Conservation (phyloP, 441 rosid species). For the Croton laevigatus region DNA sequence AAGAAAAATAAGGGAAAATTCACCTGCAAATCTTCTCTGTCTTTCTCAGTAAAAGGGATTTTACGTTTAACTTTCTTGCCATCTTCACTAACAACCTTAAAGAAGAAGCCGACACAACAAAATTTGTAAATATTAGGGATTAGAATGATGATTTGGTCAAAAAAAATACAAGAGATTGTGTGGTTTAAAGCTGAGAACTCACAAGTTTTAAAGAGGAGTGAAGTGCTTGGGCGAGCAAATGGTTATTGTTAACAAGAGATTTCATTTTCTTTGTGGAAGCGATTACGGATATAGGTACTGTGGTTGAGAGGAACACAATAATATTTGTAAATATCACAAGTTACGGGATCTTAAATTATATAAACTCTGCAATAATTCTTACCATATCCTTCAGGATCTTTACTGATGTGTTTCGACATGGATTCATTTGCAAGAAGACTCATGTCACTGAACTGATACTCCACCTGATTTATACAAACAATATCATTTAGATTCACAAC, state of each 20-base stretch:
- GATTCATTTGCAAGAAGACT: constrained; percentile 90
- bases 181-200: constrained; percentile 27
- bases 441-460: constrained; percentile 86
- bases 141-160: not conserved
- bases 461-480: constrained; percentile 49
- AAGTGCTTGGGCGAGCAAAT: constrained; percentile 68
- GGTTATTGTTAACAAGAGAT: constrained; percentile 56
- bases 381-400: constrained; percentile 94
- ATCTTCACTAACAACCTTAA: constrained; percentile 71
- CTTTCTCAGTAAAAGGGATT: constrained; percentile 73
- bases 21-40: constrained; percentile 87
- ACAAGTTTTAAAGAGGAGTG: constrained; percentile 81
- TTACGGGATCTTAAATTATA: not conserved
- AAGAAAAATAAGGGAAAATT: not conserved
- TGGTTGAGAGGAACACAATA: not conserved
- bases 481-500: constrained; percentile 4
- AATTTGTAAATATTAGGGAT: not conserved
- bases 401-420: constrained; percentile 64
- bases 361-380: constrained; percentile 23
- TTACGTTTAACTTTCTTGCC: constrained; percentile 75
- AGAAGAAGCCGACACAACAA: constrained; percentile 1
- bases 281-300: constrained; percentile 72
- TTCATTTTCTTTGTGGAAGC: constrained; percentile 87
- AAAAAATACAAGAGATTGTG: not conserved
- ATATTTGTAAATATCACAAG: not conserved